These are phyloP conservation scores for Hygrophorus russula DNA, from an alignment of 768 basidiomycete species.

Conservation along the genomic window DNA sequence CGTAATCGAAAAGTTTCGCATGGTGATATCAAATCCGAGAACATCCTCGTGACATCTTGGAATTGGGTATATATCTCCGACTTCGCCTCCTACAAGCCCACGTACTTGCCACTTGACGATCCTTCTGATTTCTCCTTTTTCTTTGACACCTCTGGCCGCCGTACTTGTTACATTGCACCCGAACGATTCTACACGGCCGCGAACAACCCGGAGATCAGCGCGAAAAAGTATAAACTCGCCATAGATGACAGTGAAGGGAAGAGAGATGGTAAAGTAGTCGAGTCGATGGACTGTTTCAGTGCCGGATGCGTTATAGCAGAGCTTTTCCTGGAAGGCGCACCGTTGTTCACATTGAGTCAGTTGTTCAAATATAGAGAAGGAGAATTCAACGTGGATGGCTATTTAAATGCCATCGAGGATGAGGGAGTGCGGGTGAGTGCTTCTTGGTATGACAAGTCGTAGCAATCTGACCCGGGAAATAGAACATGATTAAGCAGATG, in stretches of 20 bases:
- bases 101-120: slow-evolving; percentile 89
- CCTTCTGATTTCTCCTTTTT: slow-evolving; percentile 97
- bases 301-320: slow-evolving; percentile 93
- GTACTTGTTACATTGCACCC: slow-evolving; percentile 94
- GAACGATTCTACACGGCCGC: slow-evolving; percentile 84
- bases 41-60: slow-evolving; percentile 92
- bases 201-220: slow-evolving; percentile 56
- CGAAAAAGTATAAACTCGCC: slow-evolving; percentile 47
- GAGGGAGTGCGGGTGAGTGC: slow-evolving; percentile 64
- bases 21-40: slow-evolving; percentile 96
- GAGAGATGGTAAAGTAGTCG: slow-evolving; percentile 75
- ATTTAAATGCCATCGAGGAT: slow-evolving; percentile 71
- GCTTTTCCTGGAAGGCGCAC: slow-evolving; percentile 89
- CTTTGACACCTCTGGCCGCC: slow-evolving; percentile 89
- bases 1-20: slow-evolving; percentile 84
- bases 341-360: slow-evolving; percentile 88
- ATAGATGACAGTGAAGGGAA: slow-evolving; percentile 49
- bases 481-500: slow-evolving; percentile 89
- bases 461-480: slow-evolving; percentile 11
- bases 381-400: slow-evolving; percentile 63
- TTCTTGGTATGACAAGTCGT: slow-evolving; percentile 13
- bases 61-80: slow-evolving; percentile 94
- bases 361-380: slow-evolving; percentile 90
- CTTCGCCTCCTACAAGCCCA: slow-evolving; percentile 93
- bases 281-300: slow-evolving; percentile 97